Evolutionary conservation across 2,329 filamentous ascomycete genomes (phyloP), one percentile per base, ranked within the genome.

Genomic region (Phyllosticta paracitricarpa): DNA sequence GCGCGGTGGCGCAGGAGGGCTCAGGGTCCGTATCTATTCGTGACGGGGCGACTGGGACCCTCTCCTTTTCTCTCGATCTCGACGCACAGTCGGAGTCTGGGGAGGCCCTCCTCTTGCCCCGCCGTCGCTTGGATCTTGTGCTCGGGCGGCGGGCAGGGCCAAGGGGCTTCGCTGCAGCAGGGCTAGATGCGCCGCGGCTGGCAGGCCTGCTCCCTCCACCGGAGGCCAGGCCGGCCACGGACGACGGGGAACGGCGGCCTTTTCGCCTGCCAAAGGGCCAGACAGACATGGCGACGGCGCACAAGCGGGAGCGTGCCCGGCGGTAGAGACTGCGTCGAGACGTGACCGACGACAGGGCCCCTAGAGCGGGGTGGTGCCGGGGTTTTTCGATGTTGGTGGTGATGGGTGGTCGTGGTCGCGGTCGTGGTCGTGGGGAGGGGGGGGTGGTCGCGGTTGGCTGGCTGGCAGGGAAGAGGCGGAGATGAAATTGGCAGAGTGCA

Each of bases 241-340:
- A 35, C 22, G 40, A 30, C 54, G 40, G 56, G 55, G 59, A 48
- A 40, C 59, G 59, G 55, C 59, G 59, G 54, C 48, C 55, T 55
- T 57, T 61, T 55, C 54, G 54, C 55, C 59, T 57, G 75, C 86
- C 82, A 75, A 95, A 96, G 64, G 87, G 89, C 91, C 90, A 95
- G 75, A 92, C 78, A 72, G 87, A 84, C 89, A 93, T 93, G 68
- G 67, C 71, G 70, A 56, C 24, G 59, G 48, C 59, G 59, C 58
- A 56, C 53, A 35, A n/a, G 35, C 53, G 53, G 54, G 53, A 55
- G 59, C 59, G 55, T 33, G 35, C 48, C 54, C 54, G 51, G 22
- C 22, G 8, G 22, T 54, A 17, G 19, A 25, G 19, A 8, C 51
- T 24, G 51, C 51, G 51, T 19, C 51, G 51, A 24, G 22, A 24